Evolutionary conservation across 768 basidiomycete genomes (phyloP), one percentile per base, ranked within the genome.

Genomic region (Termitomyces sp.): DNA sequence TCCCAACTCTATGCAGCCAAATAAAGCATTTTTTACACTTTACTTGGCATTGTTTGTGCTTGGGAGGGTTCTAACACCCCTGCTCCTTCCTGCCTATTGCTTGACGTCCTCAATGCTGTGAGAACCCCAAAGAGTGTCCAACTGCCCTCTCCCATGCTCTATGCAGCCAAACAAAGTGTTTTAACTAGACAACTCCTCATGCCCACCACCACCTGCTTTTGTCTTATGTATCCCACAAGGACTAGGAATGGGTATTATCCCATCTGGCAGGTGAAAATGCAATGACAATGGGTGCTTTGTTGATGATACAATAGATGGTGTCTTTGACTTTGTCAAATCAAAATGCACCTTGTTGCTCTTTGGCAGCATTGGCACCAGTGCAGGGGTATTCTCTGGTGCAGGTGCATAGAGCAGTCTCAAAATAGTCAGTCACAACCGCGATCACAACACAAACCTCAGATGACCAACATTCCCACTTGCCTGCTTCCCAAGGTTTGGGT

Each of bases 241-340:
- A 65, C 79, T 84, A 58, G 80, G 75, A 53, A 79, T 76, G 34
- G 81, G 79, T 56, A 77, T 71, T 62, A 77, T 71, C 63, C 70
- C 70, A 60, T 66, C 72, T 55, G 79, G 76, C 50, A 88, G 69
- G 40, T 83, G 81, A 72, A 89, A 87, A 60, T 81, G 79, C 51
- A 76, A 75, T 51, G 74, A 71, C 30, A 8, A 12, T 2, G 34
- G 12, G 37, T 68, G 65, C 61, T 76, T 83, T 47, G 71, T 65
- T 1, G 35, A 37, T 30, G 64, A 66, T 12, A 58, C 62, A 5
- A 68, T 59, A 5, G 67, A 65, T 2, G 62, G 65, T 3, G 70
- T 65, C 24, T 65, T 17, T 15, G 35, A 66, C 26, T 65, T 64
- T 2, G 69, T 61, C 32, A 70, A 64, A 58, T 74, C 69, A 0